Conservation (phyloP, 2,329 filamentous ascomycete genomes). For the Plectosphaerella cucumerina region DNA sequence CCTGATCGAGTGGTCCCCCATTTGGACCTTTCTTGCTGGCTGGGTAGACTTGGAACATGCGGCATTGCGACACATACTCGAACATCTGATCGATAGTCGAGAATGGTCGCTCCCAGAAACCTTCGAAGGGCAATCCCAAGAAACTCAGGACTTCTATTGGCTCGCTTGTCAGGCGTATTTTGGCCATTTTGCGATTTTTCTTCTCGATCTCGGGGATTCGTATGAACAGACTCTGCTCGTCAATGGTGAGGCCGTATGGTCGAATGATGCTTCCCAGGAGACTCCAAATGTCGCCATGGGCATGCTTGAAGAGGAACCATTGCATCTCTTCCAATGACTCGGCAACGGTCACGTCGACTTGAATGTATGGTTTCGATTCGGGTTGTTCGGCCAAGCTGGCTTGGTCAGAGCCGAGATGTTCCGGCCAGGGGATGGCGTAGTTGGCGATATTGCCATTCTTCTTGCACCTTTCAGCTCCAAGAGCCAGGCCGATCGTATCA, state of each 20-base stretch:
- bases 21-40: not conserved
- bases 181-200: slow-evolving; percentile 49
- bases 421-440: slow-evolving; percentile 54
- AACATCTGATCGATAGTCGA: slow-evolving; percentile 51
- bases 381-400: not conserved
- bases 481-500: slow-evolving; percentile 12
- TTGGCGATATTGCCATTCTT: slow-evolving; percentile 24
- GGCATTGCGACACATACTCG: slow-evolving; percentile 53
- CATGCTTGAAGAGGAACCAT: slow-evolving; percentile 65
- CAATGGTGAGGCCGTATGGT: slow-evolving; percentile 61
- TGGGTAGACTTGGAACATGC: slow-evolving; percentile 49
- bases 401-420: slow-evolving; percentile 4
- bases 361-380: slow-evolving; percentile 39
- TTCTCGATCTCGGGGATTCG: slow-evolving; percentile 65
- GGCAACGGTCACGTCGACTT: slow-evolving; percentile 65
- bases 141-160: slow-evolving; percentile 56
- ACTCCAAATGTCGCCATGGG: slow-evolving; percentile 70
- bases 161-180: slow-evolving; percentile 56
- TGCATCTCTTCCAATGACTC: slow-evolving; percentile 34
- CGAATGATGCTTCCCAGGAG: slow-evolving; percentile 61
- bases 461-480: slow-evolving; percentile 42
- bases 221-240: slow-evolving; percentile 59
- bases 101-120: slow-evolving; percentile 54
- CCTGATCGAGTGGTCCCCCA: slow-evolving; percentile 9
- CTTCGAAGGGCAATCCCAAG: slow-evolving; percentile 49